Conservation (phyloP, 441 rosid species). For the Populus tomentosa region DNA sequence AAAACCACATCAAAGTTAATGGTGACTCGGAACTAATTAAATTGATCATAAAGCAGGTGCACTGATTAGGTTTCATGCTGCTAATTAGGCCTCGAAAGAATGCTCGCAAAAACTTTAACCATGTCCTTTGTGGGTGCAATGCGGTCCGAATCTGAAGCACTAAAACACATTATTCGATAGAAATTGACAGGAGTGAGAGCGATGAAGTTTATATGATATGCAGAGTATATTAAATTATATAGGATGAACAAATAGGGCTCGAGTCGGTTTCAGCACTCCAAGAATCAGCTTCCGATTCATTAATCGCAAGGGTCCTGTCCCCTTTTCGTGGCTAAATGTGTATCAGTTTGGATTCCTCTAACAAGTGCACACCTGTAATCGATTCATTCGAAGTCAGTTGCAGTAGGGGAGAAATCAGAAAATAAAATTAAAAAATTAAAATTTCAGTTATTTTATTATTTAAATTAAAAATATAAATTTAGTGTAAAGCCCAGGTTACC, state of each 20-base stretch:
- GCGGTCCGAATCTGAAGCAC: constrained; percentile 22
- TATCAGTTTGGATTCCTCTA: background rate
- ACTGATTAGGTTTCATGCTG: background rate
- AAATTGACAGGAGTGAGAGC: constrained; percentile 12
- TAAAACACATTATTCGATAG: background rate
- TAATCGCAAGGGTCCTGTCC: background rate
- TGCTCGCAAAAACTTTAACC: background rate
- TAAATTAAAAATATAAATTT: no score
- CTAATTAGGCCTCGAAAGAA: background rate
- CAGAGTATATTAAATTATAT: background rate
- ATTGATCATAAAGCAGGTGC: background rate
- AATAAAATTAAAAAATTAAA: no score
- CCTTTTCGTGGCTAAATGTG: background rate
- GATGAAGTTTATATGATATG: background rate
- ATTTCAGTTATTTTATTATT: no score
- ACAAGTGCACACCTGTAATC: background rate
- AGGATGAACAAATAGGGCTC: background rate
- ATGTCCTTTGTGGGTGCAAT: background rate
- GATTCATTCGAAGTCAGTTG: background rate
- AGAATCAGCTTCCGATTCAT: constrained; percentile 27
- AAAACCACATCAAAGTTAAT: background rate
- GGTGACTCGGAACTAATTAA: background rate
- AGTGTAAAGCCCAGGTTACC: no score
- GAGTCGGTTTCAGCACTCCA: constrained; percentile 10
- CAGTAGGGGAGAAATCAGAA: no score